phyloP scores from a whole-genome alignment of 2,329 filamentous ascomycete genomes.

The Fusarium globosum region DNA sequence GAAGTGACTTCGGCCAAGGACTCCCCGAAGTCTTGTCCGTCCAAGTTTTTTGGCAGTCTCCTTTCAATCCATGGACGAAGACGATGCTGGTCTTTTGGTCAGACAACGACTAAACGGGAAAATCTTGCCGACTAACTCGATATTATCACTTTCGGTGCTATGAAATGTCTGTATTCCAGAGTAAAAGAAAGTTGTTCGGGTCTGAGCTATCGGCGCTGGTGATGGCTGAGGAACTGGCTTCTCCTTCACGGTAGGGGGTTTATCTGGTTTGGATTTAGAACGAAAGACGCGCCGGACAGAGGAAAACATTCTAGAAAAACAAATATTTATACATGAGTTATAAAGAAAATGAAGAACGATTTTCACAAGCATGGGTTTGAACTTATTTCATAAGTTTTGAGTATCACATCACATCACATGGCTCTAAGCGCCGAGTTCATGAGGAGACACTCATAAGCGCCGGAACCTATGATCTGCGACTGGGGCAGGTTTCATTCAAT shows the following conservation, averaged over 20 bases:
- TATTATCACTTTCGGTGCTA: neutral
- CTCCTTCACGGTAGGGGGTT: neutral
- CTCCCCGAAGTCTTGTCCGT: neutral
- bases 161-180: constrained; percentile 5
- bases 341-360: no score
- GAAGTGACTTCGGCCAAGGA: constrained; percentile 17
- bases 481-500: neutral
- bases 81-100: constrained; percentile 3
- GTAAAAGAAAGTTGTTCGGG: neutral
- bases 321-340: no score
- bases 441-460: no score
- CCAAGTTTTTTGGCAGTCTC: constrained; percentile 32
- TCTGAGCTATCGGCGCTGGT: rapidly evolving
- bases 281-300: constrained; percentile 8
- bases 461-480: neutral
- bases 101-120: no score
- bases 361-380: no score
- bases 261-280: neutral
- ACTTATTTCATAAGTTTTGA: no score
- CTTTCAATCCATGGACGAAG: constrained; percentile 32
- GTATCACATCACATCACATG: no score
- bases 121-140: constrained; percentile 2
- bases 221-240: neutral
- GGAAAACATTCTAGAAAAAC: neutral
- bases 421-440: no score